Evolutionary conservation across 805 yeast species (phyloP).

Genomic region (Kodamaea leandrae): DNA sequence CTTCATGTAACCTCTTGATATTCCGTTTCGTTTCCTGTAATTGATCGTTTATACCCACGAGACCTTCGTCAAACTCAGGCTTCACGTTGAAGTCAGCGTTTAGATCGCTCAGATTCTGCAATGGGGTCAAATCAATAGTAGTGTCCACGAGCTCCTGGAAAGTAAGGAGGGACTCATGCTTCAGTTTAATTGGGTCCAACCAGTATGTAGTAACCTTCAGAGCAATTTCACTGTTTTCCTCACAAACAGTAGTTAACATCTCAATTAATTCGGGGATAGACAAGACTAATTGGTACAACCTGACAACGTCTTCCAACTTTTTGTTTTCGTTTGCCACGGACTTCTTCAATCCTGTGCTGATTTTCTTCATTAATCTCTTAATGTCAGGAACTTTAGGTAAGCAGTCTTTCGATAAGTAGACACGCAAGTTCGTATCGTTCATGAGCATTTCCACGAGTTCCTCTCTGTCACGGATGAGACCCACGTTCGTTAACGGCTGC

Average conservation of each 20-base stretch:
- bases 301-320: conserved; percentile 81
- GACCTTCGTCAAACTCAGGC: conserved; percentile 83
- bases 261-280: conserved; percentile 67
- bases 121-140: conserved; percentile 81
- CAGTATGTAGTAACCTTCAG: conserved; percentile 50
- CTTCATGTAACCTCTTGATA: conserved; percentile 59
- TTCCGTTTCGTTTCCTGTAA: conserved; percentile 53
- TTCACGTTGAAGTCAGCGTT: conserved; percentile 77
- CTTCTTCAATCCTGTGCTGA: conserved; percentile 36
- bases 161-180: conserved; percentile 54
- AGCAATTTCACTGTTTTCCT: conserved; percentile 29
- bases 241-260: conserved; percentile 45
- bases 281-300: conserved; percentile 77
- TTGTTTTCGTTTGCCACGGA: conserved; percentile 44
- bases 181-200: conserved; percentile 53
- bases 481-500: conserved; percentile 78
- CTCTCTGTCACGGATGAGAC: conserved; percentile 66
- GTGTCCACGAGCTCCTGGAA: conserved; percentile 87
- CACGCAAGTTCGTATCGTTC: conserved; percentile 66
- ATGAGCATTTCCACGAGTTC: conserved; percentile 68
- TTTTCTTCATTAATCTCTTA: conserved; percentile 67
- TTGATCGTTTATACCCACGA: conserved; percentile 57
- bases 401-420: conserved; percentile 62
- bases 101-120: conserved; percentile 50
- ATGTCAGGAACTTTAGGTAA: conserved; percentile 80